These are phyloP conservation scores for Pestalotiopsis sp. DNA, from an alignment of 2,329 filamentous ascomycete genomes.

Conservation along the genomic window DNA sequence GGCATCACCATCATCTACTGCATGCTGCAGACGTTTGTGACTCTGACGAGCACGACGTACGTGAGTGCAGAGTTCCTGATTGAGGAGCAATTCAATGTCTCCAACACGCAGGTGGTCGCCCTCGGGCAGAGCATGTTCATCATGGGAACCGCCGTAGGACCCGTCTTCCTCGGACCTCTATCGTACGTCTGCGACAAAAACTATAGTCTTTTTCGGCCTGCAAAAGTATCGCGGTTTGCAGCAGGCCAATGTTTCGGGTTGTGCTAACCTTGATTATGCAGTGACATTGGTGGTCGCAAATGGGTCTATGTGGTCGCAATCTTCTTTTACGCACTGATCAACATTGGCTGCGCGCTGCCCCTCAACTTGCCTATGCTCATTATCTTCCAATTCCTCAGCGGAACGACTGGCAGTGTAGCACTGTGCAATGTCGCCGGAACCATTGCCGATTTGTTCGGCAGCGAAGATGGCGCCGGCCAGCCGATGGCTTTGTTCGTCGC, in stretches of 20 bases:
- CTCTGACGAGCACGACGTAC: slow-evolving; percentile 38
- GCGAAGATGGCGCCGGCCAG: slow-evolving; percentile 38
- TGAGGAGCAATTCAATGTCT: slow-evolving; percentile 35
- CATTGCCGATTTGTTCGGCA: slow-evolving; percentile 35
- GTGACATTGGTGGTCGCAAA: slow-evolving; percentile 42
- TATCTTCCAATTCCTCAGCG: slow-evolving; percentile 37
- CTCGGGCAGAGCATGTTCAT: slow-evolving; percentile 43
- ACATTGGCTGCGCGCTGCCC: slow-evolving; percentile 35
- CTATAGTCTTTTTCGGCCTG: neutral
- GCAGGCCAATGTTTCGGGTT: neutral
- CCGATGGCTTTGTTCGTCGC: slow-evolving; percentile 43
- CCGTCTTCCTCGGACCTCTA: slow-evolving; percentile 39
- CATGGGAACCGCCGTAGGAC: slow-evolving; percentile 40
- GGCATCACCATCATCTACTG: slow-evolving; percentile 27
- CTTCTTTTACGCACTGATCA: slow-evolving; percentile 33
- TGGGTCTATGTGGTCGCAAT: slow-evolving; percentile 42
- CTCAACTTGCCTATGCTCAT: slow-evolving; percentile 37
- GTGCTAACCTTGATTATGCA: slow-evolving; percentile 4
- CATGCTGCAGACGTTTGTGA: slow-evolving; percentile 36
- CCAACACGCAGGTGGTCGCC: slow-evolving; percentile 34
- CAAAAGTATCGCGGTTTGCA: neutral
- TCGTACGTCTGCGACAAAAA: slow-evolving; percentile 30
- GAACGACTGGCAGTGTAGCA: slow-evolving; percentile 34
- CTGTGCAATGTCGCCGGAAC: slow-evolving; percentile 36
- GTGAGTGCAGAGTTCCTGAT: slow-evolving; percentile 37